Evolutionary conservation across 129 eudicot genomes (phyloP), one percentile per base, ranked within the genome.

Genomic region (Helianthus tuberosus): DNA sequence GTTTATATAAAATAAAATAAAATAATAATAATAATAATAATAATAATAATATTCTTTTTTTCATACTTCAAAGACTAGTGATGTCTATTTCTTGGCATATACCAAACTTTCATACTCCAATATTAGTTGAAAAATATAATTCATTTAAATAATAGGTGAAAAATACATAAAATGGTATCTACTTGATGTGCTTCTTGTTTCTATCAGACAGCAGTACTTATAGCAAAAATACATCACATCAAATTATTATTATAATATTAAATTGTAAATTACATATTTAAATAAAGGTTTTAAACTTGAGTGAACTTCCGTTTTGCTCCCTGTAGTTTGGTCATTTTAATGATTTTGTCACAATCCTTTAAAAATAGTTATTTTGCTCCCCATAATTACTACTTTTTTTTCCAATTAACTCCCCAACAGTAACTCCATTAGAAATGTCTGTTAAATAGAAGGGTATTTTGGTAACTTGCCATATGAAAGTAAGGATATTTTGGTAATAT

Each of bases 11-110:
- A 41, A 20, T 54, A 71, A 41, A 72, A 23, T 20, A 20, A 20
- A 20, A 20, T 13, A 57, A 60, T 41, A 41, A 9, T 71, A 23
- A 71, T 20, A 20, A 20, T 20, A 20, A 20, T 13, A 57, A 60
- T 41, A 41, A 9, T 71, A 23, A 71, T 1, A 55, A 57, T 72
- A 43, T 43, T 72, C 14, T 36, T 54, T 54, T 27, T 25, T 38
- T 41, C 63, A 54, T 66, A 54, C 50, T 66, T 76, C 54, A 66
- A 75, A 76, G 74, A 54, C 80, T 44, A 76, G 68, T 66, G 74
- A 76, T 66, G 80, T 76, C 73, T 72, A 76, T 67, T 66, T 76
- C 68, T 66, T 76, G 80, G 74, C 80, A 54, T 76, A 66, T 66
- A 43, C 67, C 80, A 76, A 66, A 43, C 66, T 20, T 75, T 55